Percentiles rank a stretch among this genome's conserved stretches.
phyloP scores from a whole-genome alignment of 805 yeast genomes.

The Zygotorulaspora danielsina region DNA sequence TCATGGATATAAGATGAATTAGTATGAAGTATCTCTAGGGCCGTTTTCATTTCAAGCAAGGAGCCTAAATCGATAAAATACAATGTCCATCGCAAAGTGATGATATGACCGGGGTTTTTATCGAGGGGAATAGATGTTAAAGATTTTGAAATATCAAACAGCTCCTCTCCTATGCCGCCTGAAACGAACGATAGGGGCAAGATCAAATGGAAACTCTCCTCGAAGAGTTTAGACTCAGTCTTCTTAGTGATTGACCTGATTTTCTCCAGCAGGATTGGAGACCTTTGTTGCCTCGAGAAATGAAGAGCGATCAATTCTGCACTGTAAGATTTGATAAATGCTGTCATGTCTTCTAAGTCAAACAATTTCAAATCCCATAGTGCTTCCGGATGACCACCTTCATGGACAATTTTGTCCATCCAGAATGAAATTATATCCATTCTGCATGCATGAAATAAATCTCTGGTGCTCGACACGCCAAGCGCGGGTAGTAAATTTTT shows the following conservation, averaged over 20 bases:
- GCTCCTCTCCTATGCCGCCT: conserved; percentile 11
- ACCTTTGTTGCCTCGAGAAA: conserved; percentile 17
- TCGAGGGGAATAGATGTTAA: conserved; percentile 12
- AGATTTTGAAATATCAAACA: conserved; percentile 12
- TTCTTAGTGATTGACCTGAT: conserved; percentile 7
- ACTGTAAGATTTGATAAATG: conserved; percentile 15
- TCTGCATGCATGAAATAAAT: conserved; percentile 25
- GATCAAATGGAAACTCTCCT: conserved; percentile 14
- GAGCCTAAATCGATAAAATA: conserved; percentile 22
- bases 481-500: conserved; percentile 7
- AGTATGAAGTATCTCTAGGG: conserved; percentile 7
- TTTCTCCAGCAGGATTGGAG: conserved; percentile 10
- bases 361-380: conserved; percentile 23
- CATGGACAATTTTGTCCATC: conserved; percentile 9
- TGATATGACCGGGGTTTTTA: conserved; percentile 4
- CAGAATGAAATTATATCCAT: conserved; percentile 23
- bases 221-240: conserved; percentile 14
- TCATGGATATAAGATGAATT: background rate
- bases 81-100: conserved; percentile 14
- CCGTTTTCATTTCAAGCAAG: conserved; percentile 7
- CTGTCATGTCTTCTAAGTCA: conserved; percentile 17
- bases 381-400: background rate
- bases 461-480: conserved; percentile 2
- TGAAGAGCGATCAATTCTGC: conserved; percentile 21
- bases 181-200: conserved; percentile 20